Conservation (phyloP, 768 basidiomycete genomes). For the Tricholoma sp. region DNA sequence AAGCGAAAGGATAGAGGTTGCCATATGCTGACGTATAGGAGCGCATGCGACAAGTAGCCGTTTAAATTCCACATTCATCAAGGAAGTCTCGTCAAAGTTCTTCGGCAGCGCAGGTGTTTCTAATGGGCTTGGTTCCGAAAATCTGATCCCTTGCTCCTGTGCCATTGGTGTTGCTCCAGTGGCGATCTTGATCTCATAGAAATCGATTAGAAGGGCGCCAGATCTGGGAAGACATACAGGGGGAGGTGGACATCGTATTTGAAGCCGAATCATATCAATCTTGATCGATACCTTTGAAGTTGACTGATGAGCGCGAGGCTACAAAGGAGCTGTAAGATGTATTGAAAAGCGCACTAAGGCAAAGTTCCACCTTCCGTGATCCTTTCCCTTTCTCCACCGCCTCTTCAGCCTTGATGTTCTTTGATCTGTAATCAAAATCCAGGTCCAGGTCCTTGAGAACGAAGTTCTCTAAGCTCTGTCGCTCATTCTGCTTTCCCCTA, state of each 20-base stretch:
- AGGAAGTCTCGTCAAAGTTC: constrained; percentile 11
- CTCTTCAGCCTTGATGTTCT: background rate
- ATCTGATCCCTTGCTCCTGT: constrained; percentile 15
- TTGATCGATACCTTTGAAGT: constrained; percentile 28
- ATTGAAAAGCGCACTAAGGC: background rate
- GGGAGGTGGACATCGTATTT: constrained; percentile 66
- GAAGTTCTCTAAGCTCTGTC: constrained; percentile 39
- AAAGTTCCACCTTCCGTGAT: constrained; percentile 2
- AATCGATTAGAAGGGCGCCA: constrained; percentile 62
- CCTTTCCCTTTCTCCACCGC: background rate
- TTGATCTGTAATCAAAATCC: constrained; percentile 38
- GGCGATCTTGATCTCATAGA: constrained; percentile 45
- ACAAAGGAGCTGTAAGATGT: constrained; percentile 6
- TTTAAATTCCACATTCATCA: constrained; percentile 37
- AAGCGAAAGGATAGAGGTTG: constrained; percentile 44
- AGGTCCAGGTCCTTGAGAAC: constrained; percentile 59
- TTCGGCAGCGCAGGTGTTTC: background rate
- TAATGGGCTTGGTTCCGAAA: constrained; percentile 16
- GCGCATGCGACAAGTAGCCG: constrained; percentile 50
- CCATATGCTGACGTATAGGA: constrained; percentile 29
- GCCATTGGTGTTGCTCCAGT: constrained; percentile 23
- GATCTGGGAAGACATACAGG: constrained; percentile 45
- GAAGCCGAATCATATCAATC: constrained; percentile 57
- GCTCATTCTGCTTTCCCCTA: constrained; percentile 29
- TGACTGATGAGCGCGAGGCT: background rate